A percentile compares a stretch with the other conserved stretches of the same genome.
Evolutionary conservation across 2,329 filamentous ascomycete genomes (phyloP).

Genomic region (Trichoderma gracile): DNA sequence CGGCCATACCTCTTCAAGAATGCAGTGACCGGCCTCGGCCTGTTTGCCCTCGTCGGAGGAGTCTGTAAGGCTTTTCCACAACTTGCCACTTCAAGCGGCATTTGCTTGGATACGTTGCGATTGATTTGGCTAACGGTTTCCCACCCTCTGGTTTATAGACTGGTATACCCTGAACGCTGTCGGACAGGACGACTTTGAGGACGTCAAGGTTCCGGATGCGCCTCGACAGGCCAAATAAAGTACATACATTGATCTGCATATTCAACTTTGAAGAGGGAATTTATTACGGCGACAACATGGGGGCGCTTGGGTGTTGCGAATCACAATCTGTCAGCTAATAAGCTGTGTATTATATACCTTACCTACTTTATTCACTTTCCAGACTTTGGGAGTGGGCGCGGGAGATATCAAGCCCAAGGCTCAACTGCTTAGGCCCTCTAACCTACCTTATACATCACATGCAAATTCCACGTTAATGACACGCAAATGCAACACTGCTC

Average conservation of each 20-base stretch:
- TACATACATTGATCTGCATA: not conserved
- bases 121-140: not conserved
- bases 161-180: slow-evolving; percentile 74
- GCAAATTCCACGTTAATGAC: slow-evolving; percentile 6
- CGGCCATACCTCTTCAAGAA: slow-evolving; percentile 93
- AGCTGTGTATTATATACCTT: slow-evolving; percentile 14
- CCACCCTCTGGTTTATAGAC: slow-evolving; percentile 41
- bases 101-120: too few species aligned
- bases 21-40: slow-evolving; percentile 72
- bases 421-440: too few species aligned
- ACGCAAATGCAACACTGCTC: slow-evolving; percentile 11
- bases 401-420: not conserved
- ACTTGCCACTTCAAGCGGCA: too few species aligned
- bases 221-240: slow-evolving; percentile 50
- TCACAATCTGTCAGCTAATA: slow-evolving; percentile 9
- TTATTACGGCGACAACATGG: not conserved
- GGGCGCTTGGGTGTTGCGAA: slow-evolving; percentile 14
- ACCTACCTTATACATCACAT: not conserved
- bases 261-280: not conserved
- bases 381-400: not conserved
- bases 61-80: slow-evolving; percentile 67
- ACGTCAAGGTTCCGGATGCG: slow-evolving; percentile 83
- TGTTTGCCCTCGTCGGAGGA: slow-evolving; percentile 73
- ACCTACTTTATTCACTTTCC: not conserved
- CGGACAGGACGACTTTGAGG: slow-evolving; percentile 94